Evolutionary conservation across 108 stramenopile genomes (phyloP).

Genomic region (Nannochloropsis oceanica): DNA sequence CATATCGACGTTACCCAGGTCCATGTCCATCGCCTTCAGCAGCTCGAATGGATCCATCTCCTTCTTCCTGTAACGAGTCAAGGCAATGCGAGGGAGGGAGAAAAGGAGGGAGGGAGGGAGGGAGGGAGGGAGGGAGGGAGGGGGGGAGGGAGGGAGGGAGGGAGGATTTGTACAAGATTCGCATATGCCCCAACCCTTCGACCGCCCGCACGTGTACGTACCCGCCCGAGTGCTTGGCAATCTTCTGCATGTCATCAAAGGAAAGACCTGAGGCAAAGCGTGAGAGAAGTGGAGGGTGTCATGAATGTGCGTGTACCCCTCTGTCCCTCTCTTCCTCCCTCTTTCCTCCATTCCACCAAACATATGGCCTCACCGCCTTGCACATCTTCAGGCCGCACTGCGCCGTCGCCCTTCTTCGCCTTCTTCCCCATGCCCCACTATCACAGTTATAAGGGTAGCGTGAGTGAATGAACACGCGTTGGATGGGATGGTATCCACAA

Average conservation of each 20-base stretch:
- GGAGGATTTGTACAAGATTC: too few species aligned
- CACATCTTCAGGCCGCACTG: background rate
- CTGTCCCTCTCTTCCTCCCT: background rate
- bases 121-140: too few species aligned
- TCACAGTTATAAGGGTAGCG: too few species aligned
- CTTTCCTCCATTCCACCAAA: background rate
- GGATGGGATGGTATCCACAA: too few species aligned
- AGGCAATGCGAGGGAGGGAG: too few species aligned
- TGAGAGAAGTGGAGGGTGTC: background rate
- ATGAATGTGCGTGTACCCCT: background rate
- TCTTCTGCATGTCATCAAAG: background rate
- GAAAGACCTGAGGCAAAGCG: background rate
- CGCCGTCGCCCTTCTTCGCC: background rate
- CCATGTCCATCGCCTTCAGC: background rate
- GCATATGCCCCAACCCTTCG: too few species aligned
- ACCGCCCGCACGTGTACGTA: background rate
- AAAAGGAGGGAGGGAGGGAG: too few species aligned
- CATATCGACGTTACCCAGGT: background rate
- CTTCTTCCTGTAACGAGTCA: background rate
- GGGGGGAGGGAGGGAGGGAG: too few species aligned
- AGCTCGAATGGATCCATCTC: background rate
- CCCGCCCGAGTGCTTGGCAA: background rate
- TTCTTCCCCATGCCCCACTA: background rate
- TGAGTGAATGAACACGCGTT: too few species aligned
- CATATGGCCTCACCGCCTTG: background rate